Evolutionary conservation across 2,329 filamentous ascomycete species (phyloP), one percentile per base, ranked within the genome.

Genomic region (Colletotrichum neosansevieriae): DNA sequence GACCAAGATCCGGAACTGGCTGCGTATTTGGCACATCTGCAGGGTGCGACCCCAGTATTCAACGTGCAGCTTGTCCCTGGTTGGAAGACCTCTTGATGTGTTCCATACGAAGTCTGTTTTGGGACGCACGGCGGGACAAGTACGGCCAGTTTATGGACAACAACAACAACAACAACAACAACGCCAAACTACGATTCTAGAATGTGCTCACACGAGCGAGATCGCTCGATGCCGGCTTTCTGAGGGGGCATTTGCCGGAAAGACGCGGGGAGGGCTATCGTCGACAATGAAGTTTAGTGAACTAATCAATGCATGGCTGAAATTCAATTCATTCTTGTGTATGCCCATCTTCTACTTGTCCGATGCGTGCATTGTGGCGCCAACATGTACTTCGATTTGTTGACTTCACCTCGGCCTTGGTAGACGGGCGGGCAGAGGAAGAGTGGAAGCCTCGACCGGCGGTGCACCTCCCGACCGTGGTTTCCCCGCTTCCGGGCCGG

Each of bases 1-100:
- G 89, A 90, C 62, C 85, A 89, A 45, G 91, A 94, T 73, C 87
- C 89, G 70, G 92, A 95, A 79, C 77, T 96, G 70, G 85, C 86
- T 67, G 90, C 90, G 0, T 95, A 94, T 78, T 78, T 96, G 72
- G 83, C 85, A 53, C 90, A 92, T 75, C 82, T 91, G 29, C 81
- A 87, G 71, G 83, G 75, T 12, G 74, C 72, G 21, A 76, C 82
- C 38, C 81, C 83, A 6, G 83, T 79, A 9, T 85, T 85, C 71
- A 77, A 75, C 50, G 80, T 84, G 13, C 79, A 81, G 70, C 73
- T 81, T 50, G 74, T 79, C 12, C 70, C 67, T 7, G 70, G 57
- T 9, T 71, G 70, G 70, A 62, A 67, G 63, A 38, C 63, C 9
- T 54, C 60, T 13, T 69, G 49, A 64, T 10, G 29, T 24, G 54